Conservation (phyloP, 495 filamentous ascomycete genomes). For the Paragyromitra xinjiangensis region DNA sequence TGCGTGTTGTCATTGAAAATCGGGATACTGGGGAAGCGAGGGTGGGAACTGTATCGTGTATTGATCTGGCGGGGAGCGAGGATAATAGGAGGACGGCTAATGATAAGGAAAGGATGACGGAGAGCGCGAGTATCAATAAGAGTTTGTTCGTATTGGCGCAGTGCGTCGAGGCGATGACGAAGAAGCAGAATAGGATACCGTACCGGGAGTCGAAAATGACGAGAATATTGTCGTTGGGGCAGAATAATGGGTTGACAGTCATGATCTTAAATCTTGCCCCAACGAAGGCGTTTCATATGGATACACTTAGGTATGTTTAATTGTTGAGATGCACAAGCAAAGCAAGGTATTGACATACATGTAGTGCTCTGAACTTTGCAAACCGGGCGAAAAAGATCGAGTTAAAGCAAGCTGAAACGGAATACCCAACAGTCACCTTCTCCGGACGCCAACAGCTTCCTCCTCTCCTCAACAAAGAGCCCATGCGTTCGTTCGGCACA, state of each 20-base stretch:
- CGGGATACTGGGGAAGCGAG: slow-evolving; percentile 68
- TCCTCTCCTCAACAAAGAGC: slow-evolving; percentile 35
- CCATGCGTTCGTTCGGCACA: slow-evolving; percentile 50
- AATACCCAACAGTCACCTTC: slow-evolving; percentile 42
- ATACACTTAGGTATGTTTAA: slow-evolving; percentile 71
- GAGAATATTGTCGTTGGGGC: slow-evolving; percentile 86
- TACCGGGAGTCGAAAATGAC: slow-evolving; percentile 99
- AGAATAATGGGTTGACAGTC: slow-evolving; percentile 93
- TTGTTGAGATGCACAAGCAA: neutral
- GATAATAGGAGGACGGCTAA: slow-evolving; percentile 96
- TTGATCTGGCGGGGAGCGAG: slow-evolving; percentile 95
- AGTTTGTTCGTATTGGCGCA: slow-evolving; percentile 93
- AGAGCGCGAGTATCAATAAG: slow-evolving; percentile 99
- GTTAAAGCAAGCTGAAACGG: slow-evolving; percentile 80
- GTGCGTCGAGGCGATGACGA: slow-evolving; percentile 92
- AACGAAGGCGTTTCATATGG: slow-evolving; percentile 84
- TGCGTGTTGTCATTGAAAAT: slow-evolving; percentile 81
- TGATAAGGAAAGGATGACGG: slow-evolving; percentile 83
- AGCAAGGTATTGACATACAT: neutral
- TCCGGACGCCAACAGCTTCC: slow-evolving; percentile 37
- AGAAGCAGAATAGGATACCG: slow-evolving; percentile 80
- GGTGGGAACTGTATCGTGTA: slow-evolving; percentile 87
- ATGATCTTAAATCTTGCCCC: slow-evolving; percentile 96
- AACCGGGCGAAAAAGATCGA: slow-evolving; percentile 97
- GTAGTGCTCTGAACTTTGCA: slow-evolving; percentile 83